Base-by-base conservation (phyloP, 1,284 basidiomycete genomes). In the Neotropicomus parvogracilis region DNA sequence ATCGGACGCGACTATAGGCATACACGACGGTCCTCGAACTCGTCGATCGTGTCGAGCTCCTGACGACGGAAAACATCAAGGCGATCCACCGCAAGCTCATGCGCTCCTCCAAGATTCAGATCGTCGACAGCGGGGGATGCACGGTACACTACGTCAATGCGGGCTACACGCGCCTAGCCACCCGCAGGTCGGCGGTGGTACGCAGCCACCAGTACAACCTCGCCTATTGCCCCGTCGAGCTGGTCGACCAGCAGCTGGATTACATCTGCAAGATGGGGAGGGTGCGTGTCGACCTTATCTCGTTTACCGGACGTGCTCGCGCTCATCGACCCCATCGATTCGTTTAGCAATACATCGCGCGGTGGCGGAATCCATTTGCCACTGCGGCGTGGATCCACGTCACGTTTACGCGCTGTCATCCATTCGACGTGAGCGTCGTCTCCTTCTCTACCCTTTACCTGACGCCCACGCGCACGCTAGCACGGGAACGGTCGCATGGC, bases 311-410 rank as follows among this genome's bases (percentile, higher is more conserved):
- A 43, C 16, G 14, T 27, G 6, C 4, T 14, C 31, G 31, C 7
- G 12, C 14, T 6, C 31, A 6, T 14, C 13, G 13, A 16, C 2
- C 29, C 43, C 20, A 29, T 36, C 11, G 28, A 37, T 13, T 3
- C 12, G 8, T 21, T 8, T 13, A 69, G 64, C 66, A 69, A 68
- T 67, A 67, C 46, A 67, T 69, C 38, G 59, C 60, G 3, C 54
- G 62, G 27, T 69, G 68, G 68, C 63, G 64, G 28, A 73, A 75
- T 46, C 71, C 72, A 9, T 75, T 74, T 48, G 68, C 71, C 11
- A 68, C 67, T 1, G 71, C 73, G 20, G 72, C 71, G 17, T 75
- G 73, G 73, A 53, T 73, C 3, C 73, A 75, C 48, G 59, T 75
- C 4, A 63, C 69, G 0, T 57, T 75, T 42, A 68, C 63, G n/a